These are phyloP conservation scores for Hericium alpestre DNA, from an alignment of 768 basidiomycete genomes.

Conservation along the genomic window DNA sequence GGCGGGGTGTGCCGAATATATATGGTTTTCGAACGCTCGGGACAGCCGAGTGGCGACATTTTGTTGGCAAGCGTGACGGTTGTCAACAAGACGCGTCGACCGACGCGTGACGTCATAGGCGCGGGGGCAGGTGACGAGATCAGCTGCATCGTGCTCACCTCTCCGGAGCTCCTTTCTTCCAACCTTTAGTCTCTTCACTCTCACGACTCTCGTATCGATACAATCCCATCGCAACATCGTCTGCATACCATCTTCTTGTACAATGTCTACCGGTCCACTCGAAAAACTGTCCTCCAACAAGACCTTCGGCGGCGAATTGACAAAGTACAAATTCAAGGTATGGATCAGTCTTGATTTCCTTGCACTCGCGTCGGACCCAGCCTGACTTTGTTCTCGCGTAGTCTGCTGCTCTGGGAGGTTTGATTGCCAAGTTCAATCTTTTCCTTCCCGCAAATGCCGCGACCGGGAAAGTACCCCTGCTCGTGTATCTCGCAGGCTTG, in stretches of 20 bases:
- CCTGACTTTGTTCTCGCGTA: conserved; percentile 17
- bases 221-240: neutral
- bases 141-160: neutral
- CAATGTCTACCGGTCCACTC: conserved; percentile 27
- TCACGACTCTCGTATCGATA: neutral
- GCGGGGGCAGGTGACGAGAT: neutral
- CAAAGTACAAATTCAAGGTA: conserved; percentile 83
- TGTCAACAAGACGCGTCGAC: neutral
- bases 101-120: conserved; percentile 3
- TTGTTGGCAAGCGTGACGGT: neutral
- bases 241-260: neutral
- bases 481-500: conserved; percentile 83
- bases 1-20: neutral
- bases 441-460: conserved; percentile 64
- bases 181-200: neutral
- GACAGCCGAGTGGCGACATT: neutral
- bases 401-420: conserved; percentile 63
- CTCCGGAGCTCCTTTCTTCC: neutral
- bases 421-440: conserved; percentile 74
- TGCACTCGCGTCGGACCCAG: conserved; percentile 1
- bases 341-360: conserved; percentile 10
- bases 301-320: conserved; percentile 68
- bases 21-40: neutral
- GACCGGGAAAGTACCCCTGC: conserved; percentile 45
- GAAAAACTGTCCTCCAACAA: conserved; percentile 69